Percentiles rank a stretch among this genome's conserved stretches.
Evolutionary conservation across 1,284 basidiomycete species (phyloP).

Genomic region (Waitea zeae): DNA sequence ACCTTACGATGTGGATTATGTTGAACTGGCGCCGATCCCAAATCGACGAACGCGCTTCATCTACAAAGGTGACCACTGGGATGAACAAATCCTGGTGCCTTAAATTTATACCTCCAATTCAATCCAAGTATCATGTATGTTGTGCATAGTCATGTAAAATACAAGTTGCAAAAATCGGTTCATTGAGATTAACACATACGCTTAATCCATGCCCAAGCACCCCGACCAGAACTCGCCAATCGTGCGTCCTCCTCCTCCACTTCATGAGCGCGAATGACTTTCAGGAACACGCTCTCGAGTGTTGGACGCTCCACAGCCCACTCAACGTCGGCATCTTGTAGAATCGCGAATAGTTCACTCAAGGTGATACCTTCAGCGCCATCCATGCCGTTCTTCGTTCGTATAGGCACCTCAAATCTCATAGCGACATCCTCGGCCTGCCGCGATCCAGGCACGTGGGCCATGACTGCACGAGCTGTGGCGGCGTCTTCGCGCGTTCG

Average conservation of each 20-base stretch:
- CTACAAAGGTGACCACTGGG: too few species aligned
- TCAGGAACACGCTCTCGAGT: slow-evolving; percentile 57
- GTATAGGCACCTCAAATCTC: slow-evolving; percentile 61
- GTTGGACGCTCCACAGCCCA: slow-evolving; percentile 54
- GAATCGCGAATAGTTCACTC: slow-evolving; percentile 36
- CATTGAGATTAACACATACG: too few species aligned
- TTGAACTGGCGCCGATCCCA: slow-evolving; percentile 34
- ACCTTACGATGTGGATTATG: slow-evolving; percentile 41
- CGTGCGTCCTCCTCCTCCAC: slow-evolving; percentile 44
- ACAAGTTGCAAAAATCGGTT: too few species aligned
- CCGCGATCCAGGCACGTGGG: slow-evolving; percentile 41
- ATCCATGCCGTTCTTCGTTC: too few species aligned
- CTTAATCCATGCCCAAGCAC: too few species aligned
- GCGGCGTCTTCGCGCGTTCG: slow-evolving; percentile 39
- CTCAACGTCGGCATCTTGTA: slow-evolving; percentile 37
- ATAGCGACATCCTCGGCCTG: slow-evolving; percentile 63
- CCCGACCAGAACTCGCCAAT: too few species aligned
- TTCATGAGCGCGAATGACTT: slow-evolving; percentile 51
- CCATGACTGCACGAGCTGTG: slow-evolving; percentile 41
- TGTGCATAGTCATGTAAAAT: too few species aligned
- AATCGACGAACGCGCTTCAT: slow-evolving; percentile 37
- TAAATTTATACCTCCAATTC: too few species aligned
- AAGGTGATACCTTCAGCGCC: slow-evolving; percentile 22
- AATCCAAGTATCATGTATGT: too few species aligned
- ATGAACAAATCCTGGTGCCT: too few species aligned